These are phyloP conservation scores for Tylopilus sp. DNA, from an alignment of 1,284 basidiomycete genomes.

Conservation along the genomic window DNA sequence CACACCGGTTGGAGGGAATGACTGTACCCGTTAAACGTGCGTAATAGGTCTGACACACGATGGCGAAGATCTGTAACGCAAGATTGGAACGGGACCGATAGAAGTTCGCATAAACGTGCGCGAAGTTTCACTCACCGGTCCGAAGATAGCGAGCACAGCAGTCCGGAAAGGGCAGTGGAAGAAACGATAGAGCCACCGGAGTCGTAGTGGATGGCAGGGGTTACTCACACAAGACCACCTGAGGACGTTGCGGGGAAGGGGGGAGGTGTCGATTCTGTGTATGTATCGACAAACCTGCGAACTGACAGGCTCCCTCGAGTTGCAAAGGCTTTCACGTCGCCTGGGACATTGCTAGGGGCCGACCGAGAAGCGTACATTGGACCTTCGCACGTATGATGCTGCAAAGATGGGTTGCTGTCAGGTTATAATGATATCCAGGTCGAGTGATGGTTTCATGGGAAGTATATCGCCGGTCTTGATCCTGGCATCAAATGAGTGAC, in stretches of 20 bases:
- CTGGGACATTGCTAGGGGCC: not conserved
- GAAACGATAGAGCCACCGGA: not conserved
- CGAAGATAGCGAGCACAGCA: constrained; percentile 48
- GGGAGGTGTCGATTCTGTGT: not conserved
- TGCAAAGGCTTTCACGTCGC: not conserved
- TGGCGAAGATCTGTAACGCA: constrained; percentile 40
- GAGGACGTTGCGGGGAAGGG: not conserved
- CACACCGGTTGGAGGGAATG: constrained; percentile 41
- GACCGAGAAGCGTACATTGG: not conserved
- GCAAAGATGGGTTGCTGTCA: not conserved
- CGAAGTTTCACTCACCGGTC: constrained; percentile 47
- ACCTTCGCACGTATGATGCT: not conserved
- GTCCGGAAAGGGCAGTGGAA: not conserved
- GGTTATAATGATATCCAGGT: not conserved
- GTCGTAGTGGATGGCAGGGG: not conserved
- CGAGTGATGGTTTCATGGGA: not conserved
- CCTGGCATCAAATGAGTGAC: not conserved
- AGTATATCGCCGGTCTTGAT: not conserved
- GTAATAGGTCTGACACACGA: constrained; percentile 49
- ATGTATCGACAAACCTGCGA: not conserved
- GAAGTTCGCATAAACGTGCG: constrained; percentile 28
- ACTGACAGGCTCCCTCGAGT: not conserved
- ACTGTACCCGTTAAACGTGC: constrained; percentile 42
- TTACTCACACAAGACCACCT: constrained; percentile 3
- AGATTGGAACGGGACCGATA: not conserved